Conservation (phyloP, 371 early-diverging fungal species). For the Mortierella sp. region DNA sequence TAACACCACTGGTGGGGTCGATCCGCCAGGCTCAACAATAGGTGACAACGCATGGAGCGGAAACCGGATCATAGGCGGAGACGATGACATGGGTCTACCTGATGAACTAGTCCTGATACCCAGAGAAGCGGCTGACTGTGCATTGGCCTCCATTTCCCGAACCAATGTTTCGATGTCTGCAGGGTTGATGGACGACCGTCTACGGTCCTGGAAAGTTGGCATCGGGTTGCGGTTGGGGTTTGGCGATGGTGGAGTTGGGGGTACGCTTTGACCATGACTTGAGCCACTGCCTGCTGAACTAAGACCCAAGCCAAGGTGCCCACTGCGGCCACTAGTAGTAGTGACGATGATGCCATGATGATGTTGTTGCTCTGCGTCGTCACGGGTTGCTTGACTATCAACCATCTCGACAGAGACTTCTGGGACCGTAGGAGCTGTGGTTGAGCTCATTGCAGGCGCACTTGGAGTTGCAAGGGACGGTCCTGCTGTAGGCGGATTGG, state of each 20-base stretch:
- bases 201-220: slow-evolving; percentile 61
- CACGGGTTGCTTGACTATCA: background rate
- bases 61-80: background rate
- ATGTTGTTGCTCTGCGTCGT: slow-evolving; percentile 1
- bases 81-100: background rate
- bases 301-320: slow-evolving; percentile 3
- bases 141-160: slow-evolving; percentile 50
- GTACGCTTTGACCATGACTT: slow-evolving; percentile 17
- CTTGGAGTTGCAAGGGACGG: background rate
- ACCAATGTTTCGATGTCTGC: slow-evolving; percentile 55
- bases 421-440: background rate
- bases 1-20: background rate
- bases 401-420: slow-evolving; percentile 15
- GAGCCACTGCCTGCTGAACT: background rate
- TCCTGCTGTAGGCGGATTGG: background rate
- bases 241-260: slow-evolving; percentile 50
- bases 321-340: background rate
- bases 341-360: background rate
- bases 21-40: slow-evolving; percentile 5
- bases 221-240: slow-evolving; percentile 49
- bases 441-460: background rate
- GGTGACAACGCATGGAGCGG: slow-evolving; percentile 4
- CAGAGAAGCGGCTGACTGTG: slow-evolving; percentile 14
- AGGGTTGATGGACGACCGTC: slow-evolving; percentile 46
- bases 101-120: background rate